phyloP scores from a whole-genome alignment of 805 yeast genomes.

The Candida germanica region DNA sequence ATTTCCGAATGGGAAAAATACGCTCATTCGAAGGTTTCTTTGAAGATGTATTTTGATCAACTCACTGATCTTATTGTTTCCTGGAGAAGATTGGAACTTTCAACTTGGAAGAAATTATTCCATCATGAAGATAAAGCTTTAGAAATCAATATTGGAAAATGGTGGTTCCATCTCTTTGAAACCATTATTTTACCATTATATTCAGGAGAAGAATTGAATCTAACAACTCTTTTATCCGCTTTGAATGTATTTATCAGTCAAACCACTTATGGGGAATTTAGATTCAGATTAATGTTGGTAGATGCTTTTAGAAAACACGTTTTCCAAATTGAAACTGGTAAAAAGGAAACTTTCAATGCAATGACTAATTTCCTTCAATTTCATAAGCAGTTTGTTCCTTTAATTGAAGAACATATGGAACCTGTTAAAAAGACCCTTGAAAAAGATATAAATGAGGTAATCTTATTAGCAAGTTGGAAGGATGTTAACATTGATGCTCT shows the following conservation, averaged over 20 bases:
- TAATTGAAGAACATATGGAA: conserved; percentile 44
- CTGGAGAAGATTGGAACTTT: conserved; percentile 87
- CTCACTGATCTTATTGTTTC: conserved; percentile 70
- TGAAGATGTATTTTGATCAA: conserved; percentile 51
- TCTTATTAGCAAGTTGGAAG: conserved; percentile 92
- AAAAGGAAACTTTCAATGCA: conserved; percentile 29
- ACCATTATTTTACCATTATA: conserved; percentile 58
- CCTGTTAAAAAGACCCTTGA: conserved; percentile 54
- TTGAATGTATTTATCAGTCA: conserved; percentile 74
- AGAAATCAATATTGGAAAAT: conserved; percentile 57
- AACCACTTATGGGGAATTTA: conserved; percentile 73
- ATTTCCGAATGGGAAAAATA: conserved; percentile 92
- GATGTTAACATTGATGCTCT: conserved; percentile 92
- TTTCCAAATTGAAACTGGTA: conserved; percentile 21
- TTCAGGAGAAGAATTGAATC: conserved; percentile 26
- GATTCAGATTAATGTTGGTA: conserved; percentile 55
- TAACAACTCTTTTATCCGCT: conserved; percentile 40
- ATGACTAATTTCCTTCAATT: conserved; percentile 58
- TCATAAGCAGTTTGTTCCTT: conserved; percentile 61
- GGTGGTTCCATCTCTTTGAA: conserved; percentile 94
- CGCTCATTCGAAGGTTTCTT: conserved; percentile 74
- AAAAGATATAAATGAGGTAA: conserved; percentile 80
- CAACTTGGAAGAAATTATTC: conserved; percentile 81
- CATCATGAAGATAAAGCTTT: conserved; percentile 54
- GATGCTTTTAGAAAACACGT: conserved; percentile 63